phyloP scores from a whole-genome alignment of 2,329 filamentous ascomycete species.

The Aspergillus sp. region DNA sequence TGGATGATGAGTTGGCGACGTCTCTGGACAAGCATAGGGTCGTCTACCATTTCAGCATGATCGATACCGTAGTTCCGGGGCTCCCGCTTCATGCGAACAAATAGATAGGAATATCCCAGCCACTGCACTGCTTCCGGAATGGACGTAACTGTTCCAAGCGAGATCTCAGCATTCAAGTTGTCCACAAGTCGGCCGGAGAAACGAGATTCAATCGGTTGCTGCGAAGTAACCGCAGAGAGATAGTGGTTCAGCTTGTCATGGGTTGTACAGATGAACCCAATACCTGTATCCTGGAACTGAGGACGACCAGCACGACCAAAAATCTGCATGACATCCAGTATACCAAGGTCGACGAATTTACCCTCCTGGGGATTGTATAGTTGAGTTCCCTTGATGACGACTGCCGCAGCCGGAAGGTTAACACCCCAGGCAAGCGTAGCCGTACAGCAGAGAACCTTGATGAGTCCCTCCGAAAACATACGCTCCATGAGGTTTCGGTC shows the following conservation, averaged over 20 bases:
- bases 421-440: constrained; percentile 98
- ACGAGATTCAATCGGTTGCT: constrained; percentile 95
- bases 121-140: constrained; percentile 92
- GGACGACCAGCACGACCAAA: constrained; percentile 97
- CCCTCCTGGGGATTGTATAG: constrained; percentile 95
- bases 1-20: constrained; percentile 83
- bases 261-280: constrained; percentile 96
- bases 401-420: constrained; percentile 92
- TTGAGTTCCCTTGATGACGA: constrained; percentile 97
- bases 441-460: constrained; percentile 97
- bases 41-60: constrained; percentile 84
- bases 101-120: constrained; percentile 97
- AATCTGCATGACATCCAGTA: constrained; percentile 94
- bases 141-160: constrained; percentile 90
- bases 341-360: constrained; percentile 94
- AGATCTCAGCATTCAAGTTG: constrained; percentile 93
- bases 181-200: constrained; percentile 94
- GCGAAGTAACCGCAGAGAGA: constrained; percentile 86
- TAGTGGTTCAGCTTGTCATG: constrained; percentile 94
- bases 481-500: constrained; percentile 96
- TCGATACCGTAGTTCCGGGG: constrained; percentile 93
- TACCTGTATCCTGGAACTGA: constrained; percentile 95
- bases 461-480: constrained; percentile 84
- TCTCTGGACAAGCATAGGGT: constrained; percentile 82
- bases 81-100: constrained; percentile 92